These are phyloP conservation scores for Carallia pectinifolia DNA, from an alignment of 345 rosid species.

Conservation along the genomic window DNA sequence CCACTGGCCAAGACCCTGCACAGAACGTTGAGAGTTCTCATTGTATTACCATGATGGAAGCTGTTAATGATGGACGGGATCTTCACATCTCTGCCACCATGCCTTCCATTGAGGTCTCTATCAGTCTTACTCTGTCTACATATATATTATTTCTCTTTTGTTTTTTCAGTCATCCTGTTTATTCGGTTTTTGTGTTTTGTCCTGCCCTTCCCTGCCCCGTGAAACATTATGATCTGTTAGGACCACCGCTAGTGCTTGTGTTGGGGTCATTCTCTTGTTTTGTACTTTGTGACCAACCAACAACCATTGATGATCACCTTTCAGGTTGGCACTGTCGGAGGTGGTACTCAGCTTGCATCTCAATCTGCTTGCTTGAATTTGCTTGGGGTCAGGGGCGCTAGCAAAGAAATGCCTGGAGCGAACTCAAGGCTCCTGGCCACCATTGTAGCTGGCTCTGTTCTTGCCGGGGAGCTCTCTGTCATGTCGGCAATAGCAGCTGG, in stretches of 20 bases:
- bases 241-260: too few species aligned
- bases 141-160: not conserved
- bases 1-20: constrained; percentile 51
- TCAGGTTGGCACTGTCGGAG: constrained; percentile 59
- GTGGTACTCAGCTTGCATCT: constrained; percentile 54
- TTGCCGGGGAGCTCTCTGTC: constrained; percentile 56
- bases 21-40: constrained; percentile 49
- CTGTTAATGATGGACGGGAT: constrained; percentile 41
- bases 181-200: too few species aligned
- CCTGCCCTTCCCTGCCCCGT: too few species aligned
- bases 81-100: constrained; percentile 45
- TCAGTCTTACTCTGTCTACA: not conserved
- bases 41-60: constrained; percentile 51
- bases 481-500: constrained; percentile 49
- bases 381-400: constrained; percentile 58
- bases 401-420: constrained; percentile 38
- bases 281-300: too few species aligned
- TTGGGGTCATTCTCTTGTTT: too few species aligned
- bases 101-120: constrained; percentile 42
- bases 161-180: too few species aligned
- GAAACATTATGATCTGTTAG: too few species aligned
- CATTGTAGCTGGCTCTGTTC: constrained; percentile 49
- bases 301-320: not conserved
- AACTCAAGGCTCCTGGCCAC: constrained; percentile 48
- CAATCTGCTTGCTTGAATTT: constrained; percentile 58